A percentile compares a stretch with the other conserved stretches of the same genome.
Conservation (phyloP, 805 yeast species). For the Hanseniaspora valbyensis region DNA sequence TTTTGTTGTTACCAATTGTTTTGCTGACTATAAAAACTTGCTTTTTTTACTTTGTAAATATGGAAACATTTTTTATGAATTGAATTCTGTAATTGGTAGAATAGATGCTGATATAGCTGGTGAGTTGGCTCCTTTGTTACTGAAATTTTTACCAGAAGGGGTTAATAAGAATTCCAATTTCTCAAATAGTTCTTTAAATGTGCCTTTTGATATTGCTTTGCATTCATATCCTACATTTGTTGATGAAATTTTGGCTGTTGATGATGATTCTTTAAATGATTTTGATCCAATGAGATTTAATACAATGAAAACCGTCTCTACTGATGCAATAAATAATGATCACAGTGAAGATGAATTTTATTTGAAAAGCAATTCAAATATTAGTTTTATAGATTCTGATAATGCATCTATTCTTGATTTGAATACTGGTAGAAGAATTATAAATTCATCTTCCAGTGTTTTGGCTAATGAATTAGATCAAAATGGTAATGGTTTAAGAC, state of each 20-base stretch:
- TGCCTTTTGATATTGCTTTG: constrained; percentile 12
- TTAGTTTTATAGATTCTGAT: neutral
- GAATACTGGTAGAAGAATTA: constrained; percentile 2
- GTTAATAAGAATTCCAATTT: neutral
- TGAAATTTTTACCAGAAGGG: constrained; percentile 16
- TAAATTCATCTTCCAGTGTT: neutral
- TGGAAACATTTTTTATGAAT: constrained; percentile 24
- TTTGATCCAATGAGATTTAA: constrained; percentile 2
- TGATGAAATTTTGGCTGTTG: constrained; percentile 10
- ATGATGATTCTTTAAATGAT: constrained; percentile 12
- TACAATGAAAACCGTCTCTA: constrained; percentile 2
- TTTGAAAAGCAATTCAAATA: neutral
- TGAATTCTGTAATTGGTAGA: neutral
- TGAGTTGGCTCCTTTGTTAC: constrained; percentile 1
- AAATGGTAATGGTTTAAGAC: neutral
- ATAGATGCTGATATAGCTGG: constrained; percentile 5
- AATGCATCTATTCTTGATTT: constrained; percentile 6
- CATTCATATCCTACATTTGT: constrained; percentile 3
- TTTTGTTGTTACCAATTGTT: constrained; percentile 41
- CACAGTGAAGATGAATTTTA: constrained; percentile 11
- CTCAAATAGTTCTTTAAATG: neutral
- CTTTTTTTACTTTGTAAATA: constrained; percentile 38
- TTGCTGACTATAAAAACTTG: constrained; percentile 43
- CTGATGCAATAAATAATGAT: constrained; percentile 10
- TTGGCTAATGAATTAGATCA: neutral